Conservation (phyloP, 2,329 filamentous ascomycete species). For the Penicillium sclerotiorum region DNA sequence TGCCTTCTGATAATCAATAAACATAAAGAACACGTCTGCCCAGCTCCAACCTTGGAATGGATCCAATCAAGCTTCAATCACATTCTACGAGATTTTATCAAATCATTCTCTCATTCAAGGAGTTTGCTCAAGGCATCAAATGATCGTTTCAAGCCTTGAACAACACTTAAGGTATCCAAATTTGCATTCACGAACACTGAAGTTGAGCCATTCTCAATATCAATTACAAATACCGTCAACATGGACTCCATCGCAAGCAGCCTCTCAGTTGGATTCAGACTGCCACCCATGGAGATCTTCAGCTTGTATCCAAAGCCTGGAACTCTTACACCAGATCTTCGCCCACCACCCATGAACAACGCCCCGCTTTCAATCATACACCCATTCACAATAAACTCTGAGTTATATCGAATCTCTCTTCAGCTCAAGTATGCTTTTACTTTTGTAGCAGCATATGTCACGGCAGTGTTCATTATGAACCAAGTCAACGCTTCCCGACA, state of each 20-base stretch:
- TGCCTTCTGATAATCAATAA: too few species aligned
- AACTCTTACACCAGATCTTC: neutral
- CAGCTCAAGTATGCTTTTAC: constrained; percentile 9
- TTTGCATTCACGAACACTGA: too few species aligned
- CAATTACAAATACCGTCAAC: too few species aligned
- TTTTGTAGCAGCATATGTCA: constrained; percentile 12
- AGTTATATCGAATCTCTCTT: constrained; percentile 7
- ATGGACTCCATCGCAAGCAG: neutral
- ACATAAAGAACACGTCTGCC: too few species aligned
- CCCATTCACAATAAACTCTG: constrained; percentile 3
- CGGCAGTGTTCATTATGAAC: constrained; percentile 12
- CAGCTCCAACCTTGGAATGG: too few species aligned
- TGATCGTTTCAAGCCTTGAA: too few species aligned
- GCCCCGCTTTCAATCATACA: neutral
- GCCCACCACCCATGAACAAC: neutral
- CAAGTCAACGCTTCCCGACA: constrained; percentile 13
- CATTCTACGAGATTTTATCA: too few species aligned
- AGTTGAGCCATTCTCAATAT: too few species aligned
- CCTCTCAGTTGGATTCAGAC: constrained; percentile 3
- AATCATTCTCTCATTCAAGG: too few species aligned
- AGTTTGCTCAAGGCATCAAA: too few species aligned
- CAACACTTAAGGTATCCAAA: too few species aligned
- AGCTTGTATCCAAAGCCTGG: neutral
- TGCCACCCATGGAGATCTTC: constrained; percentile 8
- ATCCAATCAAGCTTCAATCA: too few species aligned